Conservation (phyloP, 257 asterid species). For the Ocimum tenuiflorum region DNA sequence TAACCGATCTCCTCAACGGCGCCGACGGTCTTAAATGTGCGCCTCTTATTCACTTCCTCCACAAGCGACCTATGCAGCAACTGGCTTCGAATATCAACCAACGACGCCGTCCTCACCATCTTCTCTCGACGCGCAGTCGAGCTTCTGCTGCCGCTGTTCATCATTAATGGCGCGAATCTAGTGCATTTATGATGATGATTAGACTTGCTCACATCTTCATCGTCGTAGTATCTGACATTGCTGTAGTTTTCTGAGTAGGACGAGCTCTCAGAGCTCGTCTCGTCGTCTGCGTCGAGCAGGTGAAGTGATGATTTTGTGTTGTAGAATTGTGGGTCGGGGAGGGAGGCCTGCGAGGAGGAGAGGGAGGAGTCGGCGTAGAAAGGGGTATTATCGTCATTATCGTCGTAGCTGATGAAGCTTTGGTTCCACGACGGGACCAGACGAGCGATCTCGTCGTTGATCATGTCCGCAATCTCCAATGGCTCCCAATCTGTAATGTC, state of each 20-base stretch:
- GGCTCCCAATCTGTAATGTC: slow-evolving; percentile 68
- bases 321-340: slow-evolving; percentile 20
- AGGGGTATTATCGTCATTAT: slow-evolving; percentile 47
- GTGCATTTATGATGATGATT: slow-evolving; percentile 32
- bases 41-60: slow-evolving; percentile 56
- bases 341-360: slow-evolving; percentile 59
- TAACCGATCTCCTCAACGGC: slow-evolving; percentile 62
- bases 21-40: slow-evolving; percentile 62
- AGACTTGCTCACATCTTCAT: slow-evolving; percentile 15
- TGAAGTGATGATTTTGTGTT: slow-evolving; percentile 14
- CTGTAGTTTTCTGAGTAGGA: slow-evolving; percentile 33
- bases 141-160: slow-evolving; percentile 1
- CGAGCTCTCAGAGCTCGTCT: slow-evolving; percentile 51
- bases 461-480: slow-evolving; percentile 69
- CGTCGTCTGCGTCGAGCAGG: slow-evolving; percentile 39
- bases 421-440: slow-evolving; percentile 55
- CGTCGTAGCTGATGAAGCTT: slow-evolving; percentile 34
- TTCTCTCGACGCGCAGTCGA: too few relatives aligned
- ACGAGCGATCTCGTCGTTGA: slow-evolving; percentile 46
- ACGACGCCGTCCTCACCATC: slow-evolving; percentile 37
- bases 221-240: slow-evolving; percentile 28
- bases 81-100: slow-evolving; percentile 62
- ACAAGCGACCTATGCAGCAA: slow-evolving; percentile 48
- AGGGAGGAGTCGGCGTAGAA: slow-evolving; percentile 40
- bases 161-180: slow-evolving; percentile 47